Percentiles rank a stretch among this genome's conserved stretches.
These are phyloP conservation scores for Zygoascus bituminiphila DNA, from an alignment of 805 yeast genomes.

Conservation along the genomic window DNA sequence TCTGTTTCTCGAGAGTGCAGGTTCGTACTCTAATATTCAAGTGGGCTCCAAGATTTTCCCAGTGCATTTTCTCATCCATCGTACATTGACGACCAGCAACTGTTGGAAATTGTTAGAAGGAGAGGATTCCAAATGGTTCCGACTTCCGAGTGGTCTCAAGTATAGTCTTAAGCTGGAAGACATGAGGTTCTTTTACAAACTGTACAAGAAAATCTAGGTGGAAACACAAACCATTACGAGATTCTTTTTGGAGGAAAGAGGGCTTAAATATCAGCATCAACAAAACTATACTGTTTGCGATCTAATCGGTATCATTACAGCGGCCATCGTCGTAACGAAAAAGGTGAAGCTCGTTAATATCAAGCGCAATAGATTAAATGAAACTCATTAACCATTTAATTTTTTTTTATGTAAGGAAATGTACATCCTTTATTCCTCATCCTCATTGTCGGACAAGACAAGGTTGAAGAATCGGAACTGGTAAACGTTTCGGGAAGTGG, in stretches of 20 bases:
- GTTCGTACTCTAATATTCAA: conserved; percentile 73
- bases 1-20: conserved; percentile 79
- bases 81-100: conserved; percentile 54
- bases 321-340: too few relatives aligned
- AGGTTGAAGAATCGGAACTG: conserved; percentile 98
- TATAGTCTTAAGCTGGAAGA: conserved; percentile 71
- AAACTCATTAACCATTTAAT: not conserved
- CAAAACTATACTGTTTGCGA: too few relatives aligned
- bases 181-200: conserved; percentile 77
- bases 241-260: too few relatives aligned
- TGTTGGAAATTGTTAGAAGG: conserved; percentile 59
- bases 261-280: too few relatives aligned
- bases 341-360: too few relatives aligned
- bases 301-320: too few relatives aligned
- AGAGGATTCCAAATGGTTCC: conserved; percentile 77
- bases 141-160: conserved; percentile 44
- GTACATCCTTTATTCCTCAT: conserved; percentile 47
- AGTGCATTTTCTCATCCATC: conserved; percentile 70
- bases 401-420: not conserved
- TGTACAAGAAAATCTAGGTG: conserved; percentile 50
- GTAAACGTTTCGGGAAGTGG: conserved; percentile 92
- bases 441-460: conserved; percentile 91
- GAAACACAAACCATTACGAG: too few relatives aligned
- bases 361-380: not conserved
- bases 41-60: conserved; percentile 76